Percentiles rank a stretch among this genome's conserved stretches.
Evolutionary conservation across 192 early-diverging fungal species (phyloP).

Genomic region (Entomortierella beljakovae): DNA sequence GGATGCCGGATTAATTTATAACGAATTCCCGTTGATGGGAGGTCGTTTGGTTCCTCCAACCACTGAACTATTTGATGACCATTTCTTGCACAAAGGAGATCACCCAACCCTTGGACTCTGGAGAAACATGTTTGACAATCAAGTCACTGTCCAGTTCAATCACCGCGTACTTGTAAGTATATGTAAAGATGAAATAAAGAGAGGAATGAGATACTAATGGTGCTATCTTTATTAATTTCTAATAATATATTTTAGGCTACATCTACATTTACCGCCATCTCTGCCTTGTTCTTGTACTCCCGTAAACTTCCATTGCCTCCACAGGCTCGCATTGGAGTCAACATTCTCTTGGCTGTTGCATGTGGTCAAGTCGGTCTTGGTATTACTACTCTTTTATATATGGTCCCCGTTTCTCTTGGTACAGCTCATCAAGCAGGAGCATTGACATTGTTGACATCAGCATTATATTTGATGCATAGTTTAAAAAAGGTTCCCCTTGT

Average conservation of each 20-base stretch:
- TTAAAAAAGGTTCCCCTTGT: slow-evolving; percentile 67
- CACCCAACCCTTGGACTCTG: slow-evolving; percentile 67
- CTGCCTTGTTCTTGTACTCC: slow-evolving; percentile 80
- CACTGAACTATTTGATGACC: slow-evolving; percentile 66
- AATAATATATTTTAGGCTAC: slow-evolving; percentile 66
- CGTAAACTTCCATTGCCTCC: slow-evolving; percentile 79
- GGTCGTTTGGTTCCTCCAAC: slow-evolving; percentile 81
- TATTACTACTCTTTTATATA: slow-evolving; percentile 92
- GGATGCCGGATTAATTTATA: slow-evolving; percentile 97
- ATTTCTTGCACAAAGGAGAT: slow-evolving; percentile 62
- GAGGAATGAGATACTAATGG: background rate
- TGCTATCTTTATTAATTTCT: background rate
- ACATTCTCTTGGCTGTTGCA: slow-evolving; percentile 80
- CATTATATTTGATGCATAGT: slow-evolving; percentile 82
- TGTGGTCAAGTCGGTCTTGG: slow-evolving; percentile 87
- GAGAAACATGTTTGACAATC: slow-evolving; percentile 95
- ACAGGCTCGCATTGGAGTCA: slow-evolving; percentile 73
- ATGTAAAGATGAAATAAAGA: background rate
- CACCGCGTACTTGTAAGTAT: slow-evolving; percentile 85
- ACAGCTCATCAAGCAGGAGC: slow-evolving; percentile 96
- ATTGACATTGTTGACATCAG: slow-evolving; percentile 83
- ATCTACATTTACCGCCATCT: slow-evolving; percentile 79
- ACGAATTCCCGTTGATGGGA: slow-evolving; percentile 98
- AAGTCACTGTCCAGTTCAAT: slow-evolving; percentile 93
- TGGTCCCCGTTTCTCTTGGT: slow-evolving; percentile 93